Base-by-base conservation (phyloP, 164 flowering plant species). In the Chloranthus sessilifolius region DNA sequence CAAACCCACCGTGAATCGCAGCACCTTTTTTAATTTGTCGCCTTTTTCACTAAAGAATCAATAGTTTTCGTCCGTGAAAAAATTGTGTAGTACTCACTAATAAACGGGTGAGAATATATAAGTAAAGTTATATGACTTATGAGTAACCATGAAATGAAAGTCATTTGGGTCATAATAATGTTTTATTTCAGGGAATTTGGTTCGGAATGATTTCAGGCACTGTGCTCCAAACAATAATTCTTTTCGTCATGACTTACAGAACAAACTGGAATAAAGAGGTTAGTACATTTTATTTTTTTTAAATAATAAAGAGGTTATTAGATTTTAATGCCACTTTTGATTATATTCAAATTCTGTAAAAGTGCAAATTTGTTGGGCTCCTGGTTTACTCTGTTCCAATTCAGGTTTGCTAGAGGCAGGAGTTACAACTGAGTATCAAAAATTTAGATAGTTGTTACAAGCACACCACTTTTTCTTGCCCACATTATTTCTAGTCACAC, bases 121-220 rank as follows among this genome's bases (percentile, higher is more conserved):
- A n/a, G n/a, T n/a, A n/a, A n/a, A n/a, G n/a, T n/a, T n/a, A n/a
- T n/a, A n/a, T n/a, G n/a, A n/a, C n/a, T n/a, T n/a, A n/a, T n/a
- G n/a, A n/a, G n/a, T n/a, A n/a, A n/a, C n/a, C n/a, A n/a, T n/a
- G n/a, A n/a, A n/a, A n/a, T n/a, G n/a, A n/a, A n/a, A n/a, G n/a
- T n/a, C n/a, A n/a, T n/a, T n/a, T n/a, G n/a, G n/a, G n/a, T n/a
- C n/a, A n/a, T n/a, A n/a, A n/a, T n/a, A n/a, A n/a, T n/a, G n/a
- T n/a, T n/a, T n/a, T n/a, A n/a, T n/a, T n/a, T 22, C 47, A 43
- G 47, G 47, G 47, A 17, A 43, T 43, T 14, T 43, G 47, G 47
- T 17, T 10, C 1, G 47, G 47, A 22, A 43, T 43, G 47, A 21
- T 43, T 43, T 21, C 20, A 3, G 47, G 47, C 7, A 43, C 47